Percentiles rank a stretch among this genome's conserved stretches.
phyloP scores from a whole-genome alignment of 208 protist genomes.

The Leishmania guyanensis region DNA sequence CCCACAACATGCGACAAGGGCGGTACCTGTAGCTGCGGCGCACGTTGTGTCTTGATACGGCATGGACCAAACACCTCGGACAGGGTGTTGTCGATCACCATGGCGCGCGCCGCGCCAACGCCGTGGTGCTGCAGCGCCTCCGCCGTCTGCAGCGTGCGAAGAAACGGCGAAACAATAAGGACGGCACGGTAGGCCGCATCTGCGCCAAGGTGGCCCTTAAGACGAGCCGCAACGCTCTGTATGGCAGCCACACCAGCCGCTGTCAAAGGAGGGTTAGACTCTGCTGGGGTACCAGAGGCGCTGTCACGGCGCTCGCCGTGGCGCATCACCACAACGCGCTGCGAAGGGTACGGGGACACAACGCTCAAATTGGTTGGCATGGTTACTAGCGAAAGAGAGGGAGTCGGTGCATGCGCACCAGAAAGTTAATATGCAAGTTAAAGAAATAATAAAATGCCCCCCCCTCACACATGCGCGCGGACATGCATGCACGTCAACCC shows the following conservation, averaged over 20 bases:
- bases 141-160: conserved; percentile 71
- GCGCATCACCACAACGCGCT: conserved; percentile 74
- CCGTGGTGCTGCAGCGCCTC: conserved; percentile 46
- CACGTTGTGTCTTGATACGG: conserved; percentile 53
- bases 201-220: conserved; percentile 40
- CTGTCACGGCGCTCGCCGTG: conserved; percentile 84
- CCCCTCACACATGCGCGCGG: not conserved
- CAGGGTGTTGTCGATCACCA: conserved; percentile 63
- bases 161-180: conserved; percentile 71
- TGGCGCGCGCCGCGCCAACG: conserved; percentile 36
- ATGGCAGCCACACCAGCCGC: conserved; percentile 47
- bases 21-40: conserved; percentile 18
- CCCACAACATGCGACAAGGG: conserved; percentile 17
- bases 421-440: not conserved
- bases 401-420: not conserved
- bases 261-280: conserved; percentile 79
- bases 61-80: conserved; percentile 79
- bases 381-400: not conserved
- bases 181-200: conserved; percentile 29
- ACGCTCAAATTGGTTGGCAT: not conserved
- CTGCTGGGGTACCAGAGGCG: conserved; percentile 38
- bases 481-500: not conserved
- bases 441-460: too few species aligned
- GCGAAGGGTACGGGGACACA: conserved; percentile 18
- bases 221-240: conserved; percentile 27